Percentiles rank a stretch among this genome's conserved stretches.
These are phyloP conservation scores for Harringtonia lauricola DNA, from an alignment of 2,329 filamentous ascomycete species.

Conservation along the genomic window DNA sequence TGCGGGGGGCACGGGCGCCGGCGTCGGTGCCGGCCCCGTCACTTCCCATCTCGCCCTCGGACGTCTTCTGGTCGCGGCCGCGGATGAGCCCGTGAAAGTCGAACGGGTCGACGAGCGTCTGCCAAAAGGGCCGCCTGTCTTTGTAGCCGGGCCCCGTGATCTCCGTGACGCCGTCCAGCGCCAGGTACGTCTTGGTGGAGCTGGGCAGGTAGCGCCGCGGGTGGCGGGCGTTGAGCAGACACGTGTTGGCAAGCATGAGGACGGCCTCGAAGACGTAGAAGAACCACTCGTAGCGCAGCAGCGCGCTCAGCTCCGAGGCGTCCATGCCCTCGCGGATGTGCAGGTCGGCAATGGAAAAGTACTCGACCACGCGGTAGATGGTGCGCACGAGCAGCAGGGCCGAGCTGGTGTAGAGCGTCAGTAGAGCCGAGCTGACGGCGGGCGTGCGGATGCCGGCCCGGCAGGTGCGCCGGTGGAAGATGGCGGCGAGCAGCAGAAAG, in stretches of 20 bases:
- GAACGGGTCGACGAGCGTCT: constrained; percentile 23
- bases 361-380: constrained; percentile 48
- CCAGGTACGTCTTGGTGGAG: constrained; percentile 37
- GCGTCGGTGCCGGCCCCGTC: too few relatives aligned
- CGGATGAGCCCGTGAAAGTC: too few relatives aligned
- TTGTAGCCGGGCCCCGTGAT: constrained; percentile 36
- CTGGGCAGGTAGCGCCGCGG: constrained; percentile 39
- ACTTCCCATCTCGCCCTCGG: too few relatives aligned
- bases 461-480: constrained; percentile 36
- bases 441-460: constrained; percentile 22
- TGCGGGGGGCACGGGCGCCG: too few relatives aligned
- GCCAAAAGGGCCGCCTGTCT: constrained; percentile 31
- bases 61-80: too few relatives aligned
- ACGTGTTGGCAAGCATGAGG: constrained; percentile 39
- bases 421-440: constrained; percentile 24
- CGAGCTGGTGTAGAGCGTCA: constrained; percentile 39
- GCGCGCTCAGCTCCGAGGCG: constrained; percentile 37
- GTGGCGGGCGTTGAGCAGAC: constrained; percentile 38
- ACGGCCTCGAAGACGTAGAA: constrained; percentile 47
- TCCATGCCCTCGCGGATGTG: constrained; percentile 50
- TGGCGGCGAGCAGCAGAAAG: constrained; percentile 35
- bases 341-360: constrained; percentile 36
- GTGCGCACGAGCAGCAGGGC: constrained; percentile 39
- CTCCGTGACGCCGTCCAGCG: constrained; percentile 36
- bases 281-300: constrained; percentile 46